phyloP scores from a whole-genome alignment of 2,329 filamentous ascomycete species.

The Penicillium thymicola region DNA sequence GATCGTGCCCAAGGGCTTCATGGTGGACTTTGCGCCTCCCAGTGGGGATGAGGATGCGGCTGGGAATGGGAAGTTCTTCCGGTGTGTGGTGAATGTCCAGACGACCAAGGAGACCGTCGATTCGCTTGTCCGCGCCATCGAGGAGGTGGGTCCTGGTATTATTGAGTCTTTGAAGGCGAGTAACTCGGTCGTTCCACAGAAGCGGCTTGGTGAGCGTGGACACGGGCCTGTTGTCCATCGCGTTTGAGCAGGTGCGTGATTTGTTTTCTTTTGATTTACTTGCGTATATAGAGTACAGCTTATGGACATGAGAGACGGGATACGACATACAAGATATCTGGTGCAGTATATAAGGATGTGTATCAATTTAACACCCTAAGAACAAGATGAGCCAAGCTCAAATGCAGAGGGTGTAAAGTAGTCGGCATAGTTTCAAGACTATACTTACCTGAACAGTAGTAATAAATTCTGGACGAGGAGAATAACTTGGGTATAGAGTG shows the following conservation, averaged over 20 bases:
- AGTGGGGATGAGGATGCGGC: constrained; percentile 47
- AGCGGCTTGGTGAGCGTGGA: constrained; percentile 32
- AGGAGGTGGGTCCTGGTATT: constrained; percentile 43
- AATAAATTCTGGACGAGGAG: not conserved
- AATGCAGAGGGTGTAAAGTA: not conserved
- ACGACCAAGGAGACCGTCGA: constrained; percentile 61
- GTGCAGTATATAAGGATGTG: not conserved
- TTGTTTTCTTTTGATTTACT: not conserved
- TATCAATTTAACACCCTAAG: not conserved
- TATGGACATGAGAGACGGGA: not conserved
- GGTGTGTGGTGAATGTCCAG: constrained; percentile 64
- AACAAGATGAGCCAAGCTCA: not conserved
- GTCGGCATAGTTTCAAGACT: not conserved
- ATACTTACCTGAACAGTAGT: not conserved
- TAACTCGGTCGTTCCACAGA: constrained; percentile 15
- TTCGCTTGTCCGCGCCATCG: constrained; percentile 59
- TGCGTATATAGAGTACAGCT: constrained; percentile 4
- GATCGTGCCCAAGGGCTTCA: constrained; percentile 61
- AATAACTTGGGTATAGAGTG: not conserved
- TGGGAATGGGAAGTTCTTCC: constrained; percentile 63
- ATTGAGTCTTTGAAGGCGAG: constrained; percentile 28
- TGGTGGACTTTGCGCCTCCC: constrained; percentile 64
- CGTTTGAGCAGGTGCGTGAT: constrained; percentile 2
- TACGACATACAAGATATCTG: not conserved
- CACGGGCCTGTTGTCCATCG: constrained; percentile 36